A percentile compares a stretch with the other conserved stretches of the same genome.
Evolutionary conservation across 768 basidiomycete genomes (phyloP).

Genomic region (Xerocomus potaroensis): DNA sequence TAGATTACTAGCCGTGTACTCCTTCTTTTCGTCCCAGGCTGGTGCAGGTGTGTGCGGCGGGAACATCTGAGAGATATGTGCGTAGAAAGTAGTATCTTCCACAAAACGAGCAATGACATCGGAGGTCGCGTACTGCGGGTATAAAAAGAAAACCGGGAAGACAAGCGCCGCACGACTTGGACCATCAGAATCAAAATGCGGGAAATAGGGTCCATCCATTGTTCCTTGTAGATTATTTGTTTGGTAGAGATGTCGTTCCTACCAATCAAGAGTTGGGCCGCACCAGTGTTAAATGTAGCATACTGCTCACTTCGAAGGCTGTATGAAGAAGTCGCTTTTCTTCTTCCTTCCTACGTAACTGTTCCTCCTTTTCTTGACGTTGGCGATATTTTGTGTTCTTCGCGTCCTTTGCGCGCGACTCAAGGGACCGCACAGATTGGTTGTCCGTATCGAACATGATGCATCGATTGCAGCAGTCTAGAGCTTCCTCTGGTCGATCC

Average conservation of each 20-base stretch:
- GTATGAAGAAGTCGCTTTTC: conserved; percentile 47
- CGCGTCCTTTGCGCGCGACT: conserved; percentile 42
- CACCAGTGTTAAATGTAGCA: background rate
- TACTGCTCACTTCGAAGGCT: conserved; percentile 59
- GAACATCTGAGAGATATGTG: conserved; percentile 80
- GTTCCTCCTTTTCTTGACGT: conserved; percentile 47
- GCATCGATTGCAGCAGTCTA: conserved; percentile 77
- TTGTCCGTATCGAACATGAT: conserved; percentile 57
- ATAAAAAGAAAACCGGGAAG: conserved; percentile 88
- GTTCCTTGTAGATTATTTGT: conserved; percentile 48
- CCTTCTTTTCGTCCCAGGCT: conserved; percentile 68
- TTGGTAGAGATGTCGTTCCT: conserved; percentile 73
- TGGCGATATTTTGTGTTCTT: conserved; percentile 50
- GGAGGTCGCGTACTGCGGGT: conserved; percentile 85
- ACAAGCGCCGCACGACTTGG: conserved; percentile 56
- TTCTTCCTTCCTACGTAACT: conserved; percentile 46
- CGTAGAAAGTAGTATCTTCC: conserved; percentile 78
- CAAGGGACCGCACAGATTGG: conserved; percentile 45
- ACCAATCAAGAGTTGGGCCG: conserved; percentile 7
- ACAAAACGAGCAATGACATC: conserved; percentile 85
- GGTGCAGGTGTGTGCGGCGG: conserved; percentile 63
- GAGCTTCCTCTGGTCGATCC: conserved; percentile 71
- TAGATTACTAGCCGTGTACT: conserved; percentile 63
- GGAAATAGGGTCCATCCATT: conserved; percentile 52
- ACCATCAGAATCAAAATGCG: conserved; percentile 67